Evolutionary conservation across 768 basidiomycete species (phyloP).

Genomic region (Suillus subalutaceus): DNA sequence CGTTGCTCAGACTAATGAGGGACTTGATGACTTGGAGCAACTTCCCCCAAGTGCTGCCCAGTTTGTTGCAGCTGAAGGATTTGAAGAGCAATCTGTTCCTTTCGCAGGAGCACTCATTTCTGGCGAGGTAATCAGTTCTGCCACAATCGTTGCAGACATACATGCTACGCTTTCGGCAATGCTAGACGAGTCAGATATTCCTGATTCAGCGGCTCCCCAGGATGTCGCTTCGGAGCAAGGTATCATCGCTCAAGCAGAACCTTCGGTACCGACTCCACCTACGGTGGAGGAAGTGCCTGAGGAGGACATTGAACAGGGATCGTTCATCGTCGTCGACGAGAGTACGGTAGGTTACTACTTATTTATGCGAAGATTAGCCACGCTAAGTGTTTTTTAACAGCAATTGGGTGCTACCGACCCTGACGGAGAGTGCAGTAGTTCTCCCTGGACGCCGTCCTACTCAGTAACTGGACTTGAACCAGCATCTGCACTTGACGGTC

Average conservation of each 20-base stretch:
- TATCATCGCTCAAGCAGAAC: constrained; percentile 1
- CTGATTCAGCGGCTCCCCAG: background rate
- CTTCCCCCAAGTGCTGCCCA: constrained; percentile 10
- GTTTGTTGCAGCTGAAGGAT: background rate
- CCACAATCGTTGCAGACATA: background rate
- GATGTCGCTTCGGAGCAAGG: background rate
- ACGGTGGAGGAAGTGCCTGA: background rate
- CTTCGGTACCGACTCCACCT: background rate
- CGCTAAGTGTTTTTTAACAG: background rate
- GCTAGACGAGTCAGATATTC: background rate
- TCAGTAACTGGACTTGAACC: constrained; percentile 28
- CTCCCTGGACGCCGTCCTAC: constrained; percentile 39
- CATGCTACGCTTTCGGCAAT: constrained; percentile 3
- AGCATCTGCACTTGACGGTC: background rate
- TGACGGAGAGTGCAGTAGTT: constrained; percentile 21
- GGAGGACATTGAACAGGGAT: constrained; percentile 17
- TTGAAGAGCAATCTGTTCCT: background rate
- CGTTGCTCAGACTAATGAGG: constrained; percentile 18
- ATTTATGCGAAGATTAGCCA: background rate
- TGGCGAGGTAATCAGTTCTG: background rate
- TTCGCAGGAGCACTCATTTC: background rate
- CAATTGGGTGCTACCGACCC: background rate
- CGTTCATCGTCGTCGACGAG: constrained; percentile 12
- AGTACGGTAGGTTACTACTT: constrained; percentile 6
- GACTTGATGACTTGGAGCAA: constrained; percentile 13